Evolutionary conservation across 2,329 filamentous ascomycete genomes (phyloP).

Genomic region (Stagonosporopsis chrysanthemi): DNA sequence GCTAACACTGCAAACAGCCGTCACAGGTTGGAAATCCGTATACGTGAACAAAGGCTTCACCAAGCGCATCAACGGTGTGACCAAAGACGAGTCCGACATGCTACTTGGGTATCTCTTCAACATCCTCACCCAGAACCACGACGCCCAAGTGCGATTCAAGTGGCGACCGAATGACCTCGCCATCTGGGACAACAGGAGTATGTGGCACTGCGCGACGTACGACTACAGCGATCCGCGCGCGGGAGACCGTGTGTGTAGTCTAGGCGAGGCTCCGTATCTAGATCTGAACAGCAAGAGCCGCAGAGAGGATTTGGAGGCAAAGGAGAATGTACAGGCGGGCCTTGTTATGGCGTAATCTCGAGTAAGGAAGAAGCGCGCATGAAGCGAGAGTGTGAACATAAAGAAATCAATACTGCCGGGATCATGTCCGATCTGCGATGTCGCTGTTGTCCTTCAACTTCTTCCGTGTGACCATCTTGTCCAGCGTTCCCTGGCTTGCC

Average conservation of each 20-base stretch:
- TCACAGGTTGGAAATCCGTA: constrained; percentile 67
- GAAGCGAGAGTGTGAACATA: background rate
- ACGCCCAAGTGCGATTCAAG: constrained; percentile 60
- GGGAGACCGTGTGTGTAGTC: constrained; percentile 59
- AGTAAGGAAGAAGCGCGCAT: background rate
- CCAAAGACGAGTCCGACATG: constrained; percentile 54
- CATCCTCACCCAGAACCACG: constrained; percentile 59
- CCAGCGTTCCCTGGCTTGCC: constrained; percentile 59
- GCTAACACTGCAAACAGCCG: constrained; percentile 45
- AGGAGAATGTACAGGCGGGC: constrained; percentile 10
- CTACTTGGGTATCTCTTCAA: constrained; percentile 55
- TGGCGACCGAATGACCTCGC: constrained; percentile 54
- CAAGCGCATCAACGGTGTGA: constrained; percentile 56
- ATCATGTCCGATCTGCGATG: constrained; percentile 24
- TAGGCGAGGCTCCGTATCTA: constrained; percentile 65
- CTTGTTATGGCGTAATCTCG: constrained; percentile 8
- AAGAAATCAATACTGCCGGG: constrained; percentile 15
- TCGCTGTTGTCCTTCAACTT: constrained; percentile 37
- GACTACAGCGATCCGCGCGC: constrained; percentile 66
- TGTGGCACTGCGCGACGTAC: constrained; percentile 67
- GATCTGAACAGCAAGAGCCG: constrained; percentile 60
- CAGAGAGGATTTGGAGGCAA: constrained; percentile 48
- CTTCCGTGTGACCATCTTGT: constrained; percentile 41
- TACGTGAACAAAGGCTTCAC: constrained; percentile 46
- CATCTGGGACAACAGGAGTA: constrained; percentile 72